Evolutionary conservation across 2,329 filamentous ascomycete species (phyloP).

Genomic region (Sporothrix schenckii): DNA sequence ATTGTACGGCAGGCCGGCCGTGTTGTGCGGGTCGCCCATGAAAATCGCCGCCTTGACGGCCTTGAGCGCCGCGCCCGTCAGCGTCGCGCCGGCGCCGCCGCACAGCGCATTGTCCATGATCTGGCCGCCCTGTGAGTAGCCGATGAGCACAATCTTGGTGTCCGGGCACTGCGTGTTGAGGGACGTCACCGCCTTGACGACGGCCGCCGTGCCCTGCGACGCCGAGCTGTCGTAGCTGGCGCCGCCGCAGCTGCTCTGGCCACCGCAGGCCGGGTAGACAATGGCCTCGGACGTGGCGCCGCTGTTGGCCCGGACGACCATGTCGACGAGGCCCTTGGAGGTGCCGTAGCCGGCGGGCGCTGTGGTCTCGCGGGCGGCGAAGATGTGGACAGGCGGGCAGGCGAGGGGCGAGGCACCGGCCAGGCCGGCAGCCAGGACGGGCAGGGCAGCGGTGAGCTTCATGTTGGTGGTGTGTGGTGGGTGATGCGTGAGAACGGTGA

Average conservation of each 20-base stretch:
- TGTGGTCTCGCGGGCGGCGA: slow-evolving; percentile 54
- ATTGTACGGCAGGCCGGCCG: slow-evolving; percentile 58
- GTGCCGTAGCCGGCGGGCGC: slow-evolving; percentile 58
- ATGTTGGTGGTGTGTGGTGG: not conserved
- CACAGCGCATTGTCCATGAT: slow-evolving; percentile 67
- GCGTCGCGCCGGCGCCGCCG: slow-evolving; percentile 57
- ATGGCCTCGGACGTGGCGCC: slow-evolving; percentile 60
- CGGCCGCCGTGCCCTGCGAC: slow-evolving; percentile 59
- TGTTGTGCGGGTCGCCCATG: slow-evolving; percentile 65
- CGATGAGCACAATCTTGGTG: slow-evolving; percentile 62
- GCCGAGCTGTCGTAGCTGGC: slow-evolving; percentile 63
- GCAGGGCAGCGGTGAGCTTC: slow-evolving; percentile 1
- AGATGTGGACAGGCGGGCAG: slow-evolving; percentile 51
- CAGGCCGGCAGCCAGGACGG: slow-evolving; percentile 11
- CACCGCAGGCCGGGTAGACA: slow-evolving; percentile 64
- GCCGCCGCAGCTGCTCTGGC: slow-evolving; percentile 60
- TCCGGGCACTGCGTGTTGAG: slow-evolving; percentile 60
- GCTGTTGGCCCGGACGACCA: slow-evolving; percentile 51
- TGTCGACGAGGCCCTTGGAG: slow-evolving; percentile 54
- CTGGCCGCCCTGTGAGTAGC: slow-evolving; percentile 66
- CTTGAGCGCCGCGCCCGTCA: slow-evolving; percentile 52
- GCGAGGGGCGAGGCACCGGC: not conserved
- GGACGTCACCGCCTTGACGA: slow-evolving; percentile 61
- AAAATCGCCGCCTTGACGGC: slow-evolving; percentile 67
- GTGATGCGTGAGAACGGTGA: not conserved